These are phyloP conservation scores for Bacterosira constricta DNA, from an alignment of 108 stramenopile species.

Conservation along the genomic window DNA sequence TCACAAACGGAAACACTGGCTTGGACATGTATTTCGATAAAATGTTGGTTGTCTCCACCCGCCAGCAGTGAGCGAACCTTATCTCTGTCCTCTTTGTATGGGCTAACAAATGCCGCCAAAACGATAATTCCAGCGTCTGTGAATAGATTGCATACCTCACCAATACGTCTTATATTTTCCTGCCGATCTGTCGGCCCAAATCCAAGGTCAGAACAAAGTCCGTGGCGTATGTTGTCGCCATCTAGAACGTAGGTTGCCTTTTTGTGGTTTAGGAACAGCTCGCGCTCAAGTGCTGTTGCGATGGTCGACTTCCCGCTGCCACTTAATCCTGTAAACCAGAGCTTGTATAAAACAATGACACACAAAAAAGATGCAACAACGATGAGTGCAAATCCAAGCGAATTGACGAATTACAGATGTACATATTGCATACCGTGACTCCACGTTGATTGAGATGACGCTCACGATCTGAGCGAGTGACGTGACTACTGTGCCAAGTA, in stretches of 20 bases:
- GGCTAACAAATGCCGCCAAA: slow-evolving; percentile 89
- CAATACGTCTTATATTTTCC: slow-evolving; percentile 92
- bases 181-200: slow-evolving; percentile 82
- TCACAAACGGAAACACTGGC: slow-evolving; percentile 80
- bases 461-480: slow-evolving; percentile 43
- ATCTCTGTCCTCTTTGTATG: slow-evolving; percentile 84
- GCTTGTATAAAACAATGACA: background rate
- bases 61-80: slow-evolving; percentile 56
- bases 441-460: slow-evolving; percentile 43
- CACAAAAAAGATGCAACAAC: too few species aligned
- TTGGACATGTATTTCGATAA: slow-evolving; percentile 86
- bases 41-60: slow-evolving; percentile 52
- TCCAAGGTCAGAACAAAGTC: slow-evolving; percentile 83
- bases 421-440: slow-evolving; percentile 32
- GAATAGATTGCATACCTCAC: slow-evolving; percentile 86
- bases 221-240: slow-evolving; percentile 89
- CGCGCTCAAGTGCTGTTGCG: slow-evolving; percentile 52
- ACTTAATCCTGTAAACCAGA: slow-evolving; percentile 62
- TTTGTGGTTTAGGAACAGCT: slow-evolving; percentile 16
- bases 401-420: too few species aligned
- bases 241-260: slow-evolving; percentile 63
- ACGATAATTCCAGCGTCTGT: slow-evolving; percentile 90
- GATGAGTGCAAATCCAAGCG: too few species aligned
- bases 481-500: slow-evolving; percentile 35
- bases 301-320: slow-evolving; percentile 63